A percentile compares a stretch with the other conserved stretches of the same genome.
phyloP scores from a whole-genome alignment of 108 stramenopile species.

The Nitzschia palea region DNA sequence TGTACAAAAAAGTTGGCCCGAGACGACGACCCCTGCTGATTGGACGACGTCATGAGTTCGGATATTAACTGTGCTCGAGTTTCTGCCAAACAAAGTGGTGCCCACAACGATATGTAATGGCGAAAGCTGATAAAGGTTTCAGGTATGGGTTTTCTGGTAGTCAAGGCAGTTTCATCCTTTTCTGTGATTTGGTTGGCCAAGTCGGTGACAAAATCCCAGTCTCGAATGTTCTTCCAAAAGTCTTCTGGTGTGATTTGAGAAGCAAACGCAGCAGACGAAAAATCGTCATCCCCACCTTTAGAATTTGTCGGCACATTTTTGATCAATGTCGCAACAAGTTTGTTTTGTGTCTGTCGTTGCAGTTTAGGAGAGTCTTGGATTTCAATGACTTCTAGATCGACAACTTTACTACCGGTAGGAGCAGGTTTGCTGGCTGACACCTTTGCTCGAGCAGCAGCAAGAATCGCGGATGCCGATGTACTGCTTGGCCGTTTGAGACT shows the following conservation, averaged over 20 bases:
- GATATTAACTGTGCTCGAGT: conserved; percentile 71
- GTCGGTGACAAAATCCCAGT: conserved; percentile 79
- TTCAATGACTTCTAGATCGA: conserved; percentile 4
- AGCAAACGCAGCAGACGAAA: conserved; percentile 2
- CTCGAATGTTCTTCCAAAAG: conserved; percentile 78
- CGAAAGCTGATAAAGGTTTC: conserved; percentile 68
- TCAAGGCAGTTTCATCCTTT: conserved; percentile 9
- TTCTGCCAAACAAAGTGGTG: conserved; percentile 76
- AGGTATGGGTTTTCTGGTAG: conserved; percentile 50
- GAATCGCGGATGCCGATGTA: conserved; percentile 17
- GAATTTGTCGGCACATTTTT: conserved; percentile 8
- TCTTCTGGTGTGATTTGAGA: conserved; percentile 49
- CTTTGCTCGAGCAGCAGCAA: conserved; percentile 34
- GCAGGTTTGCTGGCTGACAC: background rate
- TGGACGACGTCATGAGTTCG: conserved; percentile 39
- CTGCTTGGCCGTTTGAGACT: conserved; percentile 14
- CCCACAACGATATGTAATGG: conserved; percentile 79
- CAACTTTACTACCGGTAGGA: background rate
- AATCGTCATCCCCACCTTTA: conserved; percentile 5
- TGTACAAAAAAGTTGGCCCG: conserved; percentile 14
- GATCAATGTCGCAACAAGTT: background rate
- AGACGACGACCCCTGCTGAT: background rate
- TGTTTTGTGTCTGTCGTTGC: background rate
- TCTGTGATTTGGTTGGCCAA: conserved; percentile 30
- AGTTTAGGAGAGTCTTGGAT: background rate